Base-by-base conservation (phyloP, 1,284 basidiomycete species). In the Melampsora occidentalis region DNA sequence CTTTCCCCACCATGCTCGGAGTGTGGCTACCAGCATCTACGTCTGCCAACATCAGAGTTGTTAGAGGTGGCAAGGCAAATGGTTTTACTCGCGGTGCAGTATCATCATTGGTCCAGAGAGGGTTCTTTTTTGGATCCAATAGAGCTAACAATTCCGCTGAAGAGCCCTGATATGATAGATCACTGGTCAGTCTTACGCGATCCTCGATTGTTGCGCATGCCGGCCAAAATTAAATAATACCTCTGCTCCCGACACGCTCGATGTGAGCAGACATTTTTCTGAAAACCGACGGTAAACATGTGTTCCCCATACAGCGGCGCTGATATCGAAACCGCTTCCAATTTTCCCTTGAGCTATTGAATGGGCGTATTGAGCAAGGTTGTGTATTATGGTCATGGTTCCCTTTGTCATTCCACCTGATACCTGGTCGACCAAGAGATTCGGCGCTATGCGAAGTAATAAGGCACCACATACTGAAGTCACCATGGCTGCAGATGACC, bases 261-360 rank as follows among this genome's bases (percentile, higher is more conserved):
- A 59, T 59, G 22, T 7, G 3, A 82, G 67, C 16, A 59, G 22
- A 76, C 81, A 82, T 6, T 78, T 77, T 1, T 93, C 91, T 78
- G 90, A 89, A 83, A 99, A 99, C 64, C 96, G 88, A 53, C 89
- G 90, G 84, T 98, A 99, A 4, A 94, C 82, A 80, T 99, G 96
- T 81, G 93, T 95, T 9, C 97, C 97, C 84, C 92, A 99, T 3
- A 94, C 91, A 0, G 96, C 95, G 0, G 93, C 89, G 28, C 93
- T 90, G 65, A 99, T 92, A 82, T 99, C 97, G 84, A 99, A 99
- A 0, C 97, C 97, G 79, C 91, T 93, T 49, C 97, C 97, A 18
- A 99, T 90, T 84, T 99, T 99, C 62, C 97, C 97, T 84, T 99
- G 97, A 0, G 97, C 97, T 35, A 94, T 86, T 81, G 95, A 98